A percentile compares a stretch with the other conserved stretches of the same genome.
Evolutionary conservation across 768 basidiomycete genomes (phyloP).

Genomic region (Phanerochaete sordida): DNA sequence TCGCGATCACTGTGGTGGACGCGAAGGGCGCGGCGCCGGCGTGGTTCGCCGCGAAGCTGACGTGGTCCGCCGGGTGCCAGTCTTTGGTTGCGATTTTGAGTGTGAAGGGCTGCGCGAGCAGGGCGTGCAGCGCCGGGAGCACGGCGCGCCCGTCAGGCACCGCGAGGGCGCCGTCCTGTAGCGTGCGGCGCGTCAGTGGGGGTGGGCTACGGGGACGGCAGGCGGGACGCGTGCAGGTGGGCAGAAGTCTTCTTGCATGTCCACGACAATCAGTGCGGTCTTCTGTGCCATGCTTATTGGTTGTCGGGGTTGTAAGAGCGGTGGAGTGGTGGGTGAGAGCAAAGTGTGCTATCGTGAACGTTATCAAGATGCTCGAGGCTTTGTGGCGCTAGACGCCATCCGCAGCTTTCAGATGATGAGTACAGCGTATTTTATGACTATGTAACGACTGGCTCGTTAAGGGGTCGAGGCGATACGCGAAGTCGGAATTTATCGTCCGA

Average conservation of each 20-base stretch:
- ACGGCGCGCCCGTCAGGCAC: conserved; percentile 60
- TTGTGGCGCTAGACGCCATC: neutral
- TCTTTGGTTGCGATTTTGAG: conserved; percentile 53
- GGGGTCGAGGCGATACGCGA: too few relatives aligned
- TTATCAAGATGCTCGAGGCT: neutral
- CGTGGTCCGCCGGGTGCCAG: conserved; percentile 56
- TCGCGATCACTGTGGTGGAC: conserved; percentile 35
- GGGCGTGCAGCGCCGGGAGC: conserved; percentile 49
- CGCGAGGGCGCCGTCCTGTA: conserved; percentile 60
- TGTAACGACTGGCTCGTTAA: too few relatives aligned
- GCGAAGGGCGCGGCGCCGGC: conserved; percentile 34
- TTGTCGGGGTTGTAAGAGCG: conserved; percentile 3
- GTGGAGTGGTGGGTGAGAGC: neutral
- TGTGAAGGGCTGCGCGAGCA: conserved; percentile 55
- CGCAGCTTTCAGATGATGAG: too few relatives aligned
- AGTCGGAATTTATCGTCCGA: too few relatives aligned
- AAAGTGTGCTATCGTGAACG: neutral
- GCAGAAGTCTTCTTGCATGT: conserved; percentile 85
- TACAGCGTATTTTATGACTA: too few relatives aligned
- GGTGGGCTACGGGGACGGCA: neutral
- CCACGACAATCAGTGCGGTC: conserved; percentile 64
- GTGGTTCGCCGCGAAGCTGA: conserved; percentile 67
- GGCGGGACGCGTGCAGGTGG: conserved; percentile 20
- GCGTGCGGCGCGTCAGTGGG: neutral
- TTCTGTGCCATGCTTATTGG: conserved; percentile 20